A percentile compares a stretch with the other conserved stretches of the same genome.
Evolutionary conservation across 495 filamentous ascomycete species (phyloP).

Genomic region (Podospora bellae-mahoneyi): DNA sequence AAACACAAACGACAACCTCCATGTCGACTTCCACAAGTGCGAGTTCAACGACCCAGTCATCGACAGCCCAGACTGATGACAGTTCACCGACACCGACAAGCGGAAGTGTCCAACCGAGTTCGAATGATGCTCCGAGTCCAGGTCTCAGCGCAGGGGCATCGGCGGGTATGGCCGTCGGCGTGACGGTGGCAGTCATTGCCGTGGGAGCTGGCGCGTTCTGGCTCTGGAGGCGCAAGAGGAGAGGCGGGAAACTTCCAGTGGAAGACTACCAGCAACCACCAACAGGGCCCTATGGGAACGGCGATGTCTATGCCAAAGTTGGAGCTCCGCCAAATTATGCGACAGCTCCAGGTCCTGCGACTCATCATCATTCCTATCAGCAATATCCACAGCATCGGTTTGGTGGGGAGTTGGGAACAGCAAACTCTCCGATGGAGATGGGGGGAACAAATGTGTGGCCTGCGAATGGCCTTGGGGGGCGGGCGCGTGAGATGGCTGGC

Average conservation of each 20-base stretch:
- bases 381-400: not conserved
- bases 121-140: not conserved
- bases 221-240: not conserved
- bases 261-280: not conserved
- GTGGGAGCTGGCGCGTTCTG: not conserved
- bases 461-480: not conserved
- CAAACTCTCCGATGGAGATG: not conserved
- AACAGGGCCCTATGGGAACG: not conserved
- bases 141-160: constrained; percentile 14
- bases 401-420: not conserved
- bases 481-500: not conserved
- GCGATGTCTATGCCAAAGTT: not conserved
- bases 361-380: not conserved
- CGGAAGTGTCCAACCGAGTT: not conserved
- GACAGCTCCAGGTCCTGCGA: not conserved
- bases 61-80: not conserved
- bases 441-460: not conserved
- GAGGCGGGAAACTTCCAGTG: too few species aligned
- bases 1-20: not conserved
- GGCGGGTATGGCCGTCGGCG: constrained; percentile 14
- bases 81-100: too few species aligned
- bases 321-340: not conserved
- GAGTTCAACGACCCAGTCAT: not conserved
- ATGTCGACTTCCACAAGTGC: not conserved
- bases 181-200: not conserved